Evolutionary conservation across 805 yeast species (phyloP), one percentile per base, ranked within the genome.

Genomic region (Lipomyces orientalis): DNA sequence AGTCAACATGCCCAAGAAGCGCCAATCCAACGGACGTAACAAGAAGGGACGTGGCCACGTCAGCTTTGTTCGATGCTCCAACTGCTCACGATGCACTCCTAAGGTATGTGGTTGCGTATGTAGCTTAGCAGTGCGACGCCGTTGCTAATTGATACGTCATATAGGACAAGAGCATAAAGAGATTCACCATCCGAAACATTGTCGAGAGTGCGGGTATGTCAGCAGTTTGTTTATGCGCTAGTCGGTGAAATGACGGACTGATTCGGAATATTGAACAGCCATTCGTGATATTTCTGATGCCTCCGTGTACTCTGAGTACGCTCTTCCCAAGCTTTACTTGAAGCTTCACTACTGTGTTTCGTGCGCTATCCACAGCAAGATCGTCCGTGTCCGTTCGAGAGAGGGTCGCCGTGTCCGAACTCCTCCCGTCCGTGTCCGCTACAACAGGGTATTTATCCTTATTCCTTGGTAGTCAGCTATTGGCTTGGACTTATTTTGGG

Each of bases 11-110:
- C 98, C 99, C 86, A 95, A 95, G 92, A 95, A 95, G 98, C 94
- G 99, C 93, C 93, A 98, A 85, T 93, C 98, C 95, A 93, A 93
- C 98, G 99, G 99, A 90, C 94, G 99, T 89, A 95, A 95, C 96
- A 95, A 95, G 96, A 93, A 93, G 88, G 98, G 98, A 84, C 95
- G 99, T 92, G 99, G 99, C 84, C 98, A 95, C 97, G 97, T 91
- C 85, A 91, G 91, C 86, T 97, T 97, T 83, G 98, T 94, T 81
- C 93, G 99, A 90, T 95, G 99, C 89, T 90, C 93, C 82, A 95
- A 95, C 97, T 95, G 99, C 87, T 90, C 97, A 80, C 92, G 97
- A 86, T 91, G 97, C 88, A 97, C 95, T 80, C 98, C 99, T 83
- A 95, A 95, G 91, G 71, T 67, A 46, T 12, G 68, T 19, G 19